Evolutionary conservation across 2,329 filamentous ascomycete genomes (phyloP), one percentile per base, ranked within the genome.

Genomic region (Myriosclerotinia curreyana): DNA sequence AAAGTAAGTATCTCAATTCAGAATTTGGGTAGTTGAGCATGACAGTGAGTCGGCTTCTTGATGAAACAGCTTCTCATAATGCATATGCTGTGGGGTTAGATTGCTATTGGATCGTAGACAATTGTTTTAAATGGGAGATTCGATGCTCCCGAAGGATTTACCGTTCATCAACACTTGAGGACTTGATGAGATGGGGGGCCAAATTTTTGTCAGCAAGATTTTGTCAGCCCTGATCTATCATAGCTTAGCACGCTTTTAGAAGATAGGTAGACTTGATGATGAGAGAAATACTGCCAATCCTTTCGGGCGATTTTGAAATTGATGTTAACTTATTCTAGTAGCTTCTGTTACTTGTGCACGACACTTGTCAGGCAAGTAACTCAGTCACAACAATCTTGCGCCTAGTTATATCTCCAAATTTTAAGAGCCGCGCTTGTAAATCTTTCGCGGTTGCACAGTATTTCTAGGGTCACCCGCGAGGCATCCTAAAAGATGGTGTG

Each of bases 81-180:
- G 11, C 44, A 52, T 58, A 31, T 15, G 25, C 7, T n/a, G 3
- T 20, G n/a, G 22, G 25, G 11, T 11, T 5, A 31, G n/a, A 8
- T 11, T 25, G 11, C 36, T 34, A 52, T 51, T 42, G 48, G 15
- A 36, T 42, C 17, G 3, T 31, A 34, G 28, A 31, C 14, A n/a
- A 36, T 3, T 52, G 36, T 52, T 52, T 44, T n/a, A 15, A 22
- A 44, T 17, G 31, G 36, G 58, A 42, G 15, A 60, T 60, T 60
- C 34, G 25, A 31, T 34, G 25, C 34, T 60, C 48, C 48, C 48
- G 36, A 51, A 52, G 58, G 58, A 60, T 60, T 51, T 22, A 11
- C 15, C n/a, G 31, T 40, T 60, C 25, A 8, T 51, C 36, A 51
- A 28, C 17, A 51, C 36, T 31, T 28, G 15, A 25, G 44, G 31